Conservation (phyloP, 768 basidiomycete species). For the Lactarius hatsudake region DNA sequence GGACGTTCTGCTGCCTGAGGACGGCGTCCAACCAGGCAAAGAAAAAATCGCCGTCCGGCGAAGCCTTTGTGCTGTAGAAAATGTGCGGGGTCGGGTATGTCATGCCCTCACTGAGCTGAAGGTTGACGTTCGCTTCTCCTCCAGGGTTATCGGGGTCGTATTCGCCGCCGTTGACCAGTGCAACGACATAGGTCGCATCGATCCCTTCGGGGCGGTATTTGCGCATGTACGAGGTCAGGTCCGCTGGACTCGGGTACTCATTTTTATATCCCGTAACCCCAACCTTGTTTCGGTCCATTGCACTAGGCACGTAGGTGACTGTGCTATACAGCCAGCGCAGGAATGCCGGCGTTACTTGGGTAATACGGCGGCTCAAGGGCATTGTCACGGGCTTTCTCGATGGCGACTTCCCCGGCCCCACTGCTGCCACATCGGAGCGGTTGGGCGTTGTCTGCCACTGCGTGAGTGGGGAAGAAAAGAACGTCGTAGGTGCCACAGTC, state of each 20-base stretch:
- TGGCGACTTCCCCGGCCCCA: too few species aligned
- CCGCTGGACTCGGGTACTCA: background rate
- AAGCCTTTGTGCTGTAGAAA: background rate
- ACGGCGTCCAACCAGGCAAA: background rate
- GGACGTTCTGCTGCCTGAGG: background rate
- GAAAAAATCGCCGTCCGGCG: background rate
- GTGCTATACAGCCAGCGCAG: background rate
- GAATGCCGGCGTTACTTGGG: background rate
- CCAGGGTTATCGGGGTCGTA: background rate
- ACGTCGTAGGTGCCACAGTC: too few species aligned
- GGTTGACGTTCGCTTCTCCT: background rate
- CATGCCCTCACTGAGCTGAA: background rate
- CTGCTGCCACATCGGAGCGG: too few species aligned
- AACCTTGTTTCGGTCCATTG: background rate
- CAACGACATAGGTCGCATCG: background rate
- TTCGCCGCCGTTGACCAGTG: background rate
- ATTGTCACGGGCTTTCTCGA: too few species aligned
- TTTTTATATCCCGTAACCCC: background rate
- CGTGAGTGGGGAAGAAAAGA: background rate
- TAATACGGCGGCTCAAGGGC: too few species aligned
- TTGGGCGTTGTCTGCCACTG: background rate
- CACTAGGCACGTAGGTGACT: background rate
- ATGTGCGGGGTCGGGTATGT: background rate
- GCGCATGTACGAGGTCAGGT: background rate
- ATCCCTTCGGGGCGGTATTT: background rate